Evolutionary conservation across 1,284 basidiomycete species (phyloP).

Genomic region (Cutaneotrichosporon curvatum): DNA sequence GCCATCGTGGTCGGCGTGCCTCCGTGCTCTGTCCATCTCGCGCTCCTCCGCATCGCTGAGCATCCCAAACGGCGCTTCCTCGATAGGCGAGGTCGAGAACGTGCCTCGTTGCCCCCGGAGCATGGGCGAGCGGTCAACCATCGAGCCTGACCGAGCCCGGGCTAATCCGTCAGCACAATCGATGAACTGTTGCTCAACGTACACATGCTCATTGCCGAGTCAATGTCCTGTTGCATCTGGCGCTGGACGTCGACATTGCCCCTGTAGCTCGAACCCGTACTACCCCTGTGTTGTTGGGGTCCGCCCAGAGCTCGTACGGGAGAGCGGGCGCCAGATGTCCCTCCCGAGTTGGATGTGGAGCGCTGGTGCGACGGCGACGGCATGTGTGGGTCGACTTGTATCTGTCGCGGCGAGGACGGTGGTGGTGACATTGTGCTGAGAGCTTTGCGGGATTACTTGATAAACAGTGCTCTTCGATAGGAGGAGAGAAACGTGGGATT

Average conservation of each 20-base stretch:
- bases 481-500: no score
- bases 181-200: slow-evolving; percentile 12
- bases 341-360: slow-evolving; percentile 9
- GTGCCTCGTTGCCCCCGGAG: slow-evolving; percentile 20
- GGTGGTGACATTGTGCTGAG: slow-evolving; percentile 7
- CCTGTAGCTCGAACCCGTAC: slow-evolving; percentile 12
- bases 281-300: slow-evolving; percentile 1
- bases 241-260: slow-evolving; percentile 29
- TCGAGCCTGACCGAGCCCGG: slow-evolving; percentile 39
- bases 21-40: slow-evolving; percentile 40
- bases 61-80: slow-evolving; percentile 44
- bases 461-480: no score
- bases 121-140: slow-evolving; percentile 24
- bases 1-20: slow-evolving; percentile 11
- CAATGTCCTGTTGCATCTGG: slow-evolving; percentile 43
- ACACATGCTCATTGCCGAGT: slow-evolving; percentile 44
- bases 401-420: slow-evolving; percentile 29
- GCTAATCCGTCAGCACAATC: slow-evolving; percentile 20
- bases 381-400: slow-evolving; percentile 21
- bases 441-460: no score
- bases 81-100: slow-evolving; percentile 37
- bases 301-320: slow-evolving; percentile 24
- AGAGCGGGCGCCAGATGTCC: slow-evolving; percentile 17
- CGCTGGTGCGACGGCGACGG: slow-evolving; percentile 16
- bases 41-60: slow-evolving; percentile 45